phyloP scores from a whole-genome alignment of 2,329 filamentous ascomycete species.

The Trichoderma afroharzianum region DNA sequence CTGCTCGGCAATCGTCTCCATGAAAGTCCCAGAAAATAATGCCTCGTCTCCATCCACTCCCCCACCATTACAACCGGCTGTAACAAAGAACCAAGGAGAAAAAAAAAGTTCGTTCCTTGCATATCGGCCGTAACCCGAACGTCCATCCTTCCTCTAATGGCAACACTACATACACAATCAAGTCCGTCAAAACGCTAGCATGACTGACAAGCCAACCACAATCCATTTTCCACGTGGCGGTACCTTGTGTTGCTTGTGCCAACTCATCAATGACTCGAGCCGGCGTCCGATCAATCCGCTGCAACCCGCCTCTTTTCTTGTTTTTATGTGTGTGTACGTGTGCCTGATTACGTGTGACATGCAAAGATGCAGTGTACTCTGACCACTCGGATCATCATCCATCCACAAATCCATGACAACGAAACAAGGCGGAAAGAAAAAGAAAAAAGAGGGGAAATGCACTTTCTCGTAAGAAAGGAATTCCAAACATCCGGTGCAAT shows the following conservation, averaged over 20 bases:
- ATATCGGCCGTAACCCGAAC: neutral
- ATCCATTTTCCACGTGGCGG: neutral
- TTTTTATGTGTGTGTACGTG: neutral
- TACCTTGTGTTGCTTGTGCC: neutral
- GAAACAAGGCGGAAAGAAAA: no score
- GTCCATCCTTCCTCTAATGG: neutral
- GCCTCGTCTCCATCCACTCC: slow-evolving; percentile 1
- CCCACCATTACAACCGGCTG: neutral
- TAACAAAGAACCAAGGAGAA: neutral
- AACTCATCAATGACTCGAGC: slow-evolving; percentile 13
- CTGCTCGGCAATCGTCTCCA: neutral
- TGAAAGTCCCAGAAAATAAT: neutral
- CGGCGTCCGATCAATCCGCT: slow-evolving; percentile 1
- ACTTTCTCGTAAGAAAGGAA: neutral
- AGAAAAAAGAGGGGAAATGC: neutral
- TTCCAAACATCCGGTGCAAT: neutral
- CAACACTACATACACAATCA: neutral
- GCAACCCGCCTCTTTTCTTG: neutral
- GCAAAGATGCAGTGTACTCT: neutral
- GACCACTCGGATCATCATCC: neutral
- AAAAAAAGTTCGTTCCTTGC: neutral
- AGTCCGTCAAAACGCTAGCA: neutral
- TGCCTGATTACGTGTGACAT: neutral
- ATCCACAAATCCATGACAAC: neutral
- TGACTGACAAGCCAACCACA: neutral